A percentile compares a stretch with the other conserved stretches of the same genome.
Conservation (phyloP, 1,284 basidiomycete species). For the Leccinum subrobustum region DNA sequence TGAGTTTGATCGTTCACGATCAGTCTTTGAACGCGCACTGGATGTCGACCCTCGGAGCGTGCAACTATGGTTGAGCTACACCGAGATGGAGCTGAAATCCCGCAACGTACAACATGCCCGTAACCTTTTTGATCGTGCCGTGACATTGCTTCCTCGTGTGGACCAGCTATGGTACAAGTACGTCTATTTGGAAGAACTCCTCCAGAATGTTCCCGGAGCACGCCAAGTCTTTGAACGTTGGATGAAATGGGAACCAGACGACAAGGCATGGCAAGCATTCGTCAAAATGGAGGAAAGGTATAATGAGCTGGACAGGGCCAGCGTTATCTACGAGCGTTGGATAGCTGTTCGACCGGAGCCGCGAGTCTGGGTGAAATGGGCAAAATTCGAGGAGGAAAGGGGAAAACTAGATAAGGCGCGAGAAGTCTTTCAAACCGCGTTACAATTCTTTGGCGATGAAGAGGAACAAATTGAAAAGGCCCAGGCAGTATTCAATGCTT, state of each 20-base stretch:
- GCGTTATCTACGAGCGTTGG: constrained; percentile 93
- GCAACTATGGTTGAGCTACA: constrained; percentile 93
- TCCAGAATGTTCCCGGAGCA: constrained; percentile 94
- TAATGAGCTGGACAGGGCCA: constrained; percentile 88
- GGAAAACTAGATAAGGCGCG: constrained; percentile 84
- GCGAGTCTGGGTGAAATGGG: constrained; percentile 95
- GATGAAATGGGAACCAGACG: constrained; percentile 99
- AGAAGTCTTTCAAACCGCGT: constrained; percentile 94
- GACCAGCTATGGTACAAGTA: constrained; percentile 99
- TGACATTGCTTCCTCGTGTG: constrained; percentile 92
- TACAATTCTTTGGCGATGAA: constrained; percentile 97
- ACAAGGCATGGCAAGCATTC: constrained; percentile 99
- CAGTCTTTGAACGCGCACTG: constrained; percentile 94
- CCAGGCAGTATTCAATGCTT: constrained; percentile 93
- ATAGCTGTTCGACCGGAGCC: constrained; percentile 92
- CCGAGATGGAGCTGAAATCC: constrained; percentile 98
- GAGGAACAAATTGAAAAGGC: constrained; percentile 97
- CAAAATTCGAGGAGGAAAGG: constrained; percentile 96
- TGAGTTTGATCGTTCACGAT: constrained; percentile 90
- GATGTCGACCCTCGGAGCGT: constrained; percentile 91
- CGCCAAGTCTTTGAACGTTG: constrained; percentile 98
- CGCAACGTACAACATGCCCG: constrained; percentile 96
- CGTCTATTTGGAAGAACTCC: constrained; percentile 95
- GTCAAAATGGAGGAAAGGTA: constrained; percentile 97
- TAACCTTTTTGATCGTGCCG: constrained; percentile 95